A percentile compares a stretch with the other conserved stretches of the same genome.
These are phyloP conservation scores for Blastomyces percursus DNA, from an alignment of 2,329 filamentous ascomycete genomes.

Conservation along the genomic window DNA sequence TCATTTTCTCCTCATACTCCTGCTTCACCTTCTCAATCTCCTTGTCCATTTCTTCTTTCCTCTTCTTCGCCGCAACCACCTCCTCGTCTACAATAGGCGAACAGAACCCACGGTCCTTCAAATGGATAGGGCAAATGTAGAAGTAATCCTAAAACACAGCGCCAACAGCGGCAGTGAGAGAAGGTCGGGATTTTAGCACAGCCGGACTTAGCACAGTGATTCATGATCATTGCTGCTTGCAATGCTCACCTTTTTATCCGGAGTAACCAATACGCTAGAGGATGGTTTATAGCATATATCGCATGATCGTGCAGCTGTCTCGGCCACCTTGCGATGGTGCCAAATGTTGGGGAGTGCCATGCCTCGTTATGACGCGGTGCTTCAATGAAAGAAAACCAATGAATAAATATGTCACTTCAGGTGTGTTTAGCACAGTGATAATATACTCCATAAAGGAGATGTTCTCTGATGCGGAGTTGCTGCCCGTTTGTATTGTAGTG, in stretches of 20 bases:
- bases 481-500: neutral
- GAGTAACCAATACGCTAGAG: constrained; percentile 74
- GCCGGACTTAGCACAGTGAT: neutral
- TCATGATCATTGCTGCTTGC: neutral
- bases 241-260: constrained; percentile 65
- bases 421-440: neutral
- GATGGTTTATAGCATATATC: constrained; percentile 86
- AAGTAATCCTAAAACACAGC: constrained; percentile 62
- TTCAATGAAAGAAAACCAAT: neutral
- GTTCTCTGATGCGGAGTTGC: neutral
- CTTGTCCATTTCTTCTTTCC: constrained; percentile 33
- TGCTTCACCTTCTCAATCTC: constrained; percentile 39
- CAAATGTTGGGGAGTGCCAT: constrained; percentile 60
- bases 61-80: constrained; percentile 32
- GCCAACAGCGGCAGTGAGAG: neutral
- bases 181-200: neutral
- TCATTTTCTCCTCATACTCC: constrained; percentile 65
- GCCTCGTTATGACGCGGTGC: neutral
- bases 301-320: constrained; percentile 71
- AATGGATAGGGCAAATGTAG: constrained; percentile 72
- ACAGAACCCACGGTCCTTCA: constrained; percentile 75
- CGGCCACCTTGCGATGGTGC: constrained; percentile 75
- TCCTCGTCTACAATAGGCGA: constrained; percentile 41
- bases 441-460: neutral
- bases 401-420: neutral